A percentile compares a stretch with the other conserved stretches of the same genome.
These are phyloP conservation scores for Heterococcus sp. DNA, from an alignment of 108 stramenopile species.

Conservation along the genomic window DNA sequence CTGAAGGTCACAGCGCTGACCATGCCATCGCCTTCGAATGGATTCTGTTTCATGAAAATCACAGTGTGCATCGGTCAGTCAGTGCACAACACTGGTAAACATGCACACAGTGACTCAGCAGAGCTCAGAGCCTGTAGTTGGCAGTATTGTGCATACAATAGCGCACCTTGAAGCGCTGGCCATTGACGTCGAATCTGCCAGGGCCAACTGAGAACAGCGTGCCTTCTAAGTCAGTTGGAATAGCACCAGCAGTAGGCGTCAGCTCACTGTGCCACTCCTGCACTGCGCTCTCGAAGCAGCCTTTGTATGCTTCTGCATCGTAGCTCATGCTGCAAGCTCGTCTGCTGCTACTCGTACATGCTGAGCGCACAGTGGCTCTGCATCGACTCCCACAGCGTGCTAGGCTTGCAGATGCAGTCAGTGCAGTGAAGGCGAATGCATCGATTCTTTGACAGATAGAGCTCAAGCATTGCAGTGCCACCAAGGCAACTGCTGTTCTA, in stretches of 20 bases:
- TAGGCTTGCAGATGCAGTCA: too few relatives aligned
- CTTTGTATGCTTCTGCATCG: background rate
- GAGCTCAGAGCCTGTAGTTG: too few relatives aligned
- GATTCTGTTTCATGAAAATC: conserved; percentile 12
- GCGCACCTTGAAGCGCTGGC: background rate
- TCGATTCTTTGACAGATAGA: too few relatives aligned
- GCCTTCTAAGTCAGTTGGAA: conserved; percentile 42
- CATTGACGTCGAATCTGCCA: conserved; percentile 45
- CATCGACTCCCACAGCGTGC: too few relatives aligned
- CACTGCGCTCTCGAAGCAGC: background rate
- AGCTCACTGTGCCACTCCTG: background rate
- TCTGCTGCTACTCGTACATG: too few relatives aligned
- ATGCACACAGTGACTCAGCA: too few relatives aligned
- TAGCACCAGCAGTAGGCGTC: conserved; percentile 27
- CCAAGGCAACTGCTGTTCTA: too few relatives aligned
- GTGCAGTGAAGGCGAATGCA: too few relatives aligned
- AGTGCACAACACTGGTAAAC: too few relatives aligned
- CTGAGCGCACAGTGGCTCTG: too few relatives aligned
- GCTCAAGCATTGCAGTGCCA: too few relatives aligned
- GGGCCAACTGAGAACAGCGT: conserved; percentile 47
- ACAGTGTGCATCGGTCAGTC: background rate
- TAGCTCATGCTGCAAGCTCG: background rate
- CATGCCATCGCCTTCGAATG: conserved; percentile 57
- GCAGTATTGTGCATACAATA: too few relatives aligned
- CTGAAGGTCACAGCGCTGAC: conserved; percentile 48